Conservation (phyloP, 148 eudicot species). For the Chenopodium album region DNA sequence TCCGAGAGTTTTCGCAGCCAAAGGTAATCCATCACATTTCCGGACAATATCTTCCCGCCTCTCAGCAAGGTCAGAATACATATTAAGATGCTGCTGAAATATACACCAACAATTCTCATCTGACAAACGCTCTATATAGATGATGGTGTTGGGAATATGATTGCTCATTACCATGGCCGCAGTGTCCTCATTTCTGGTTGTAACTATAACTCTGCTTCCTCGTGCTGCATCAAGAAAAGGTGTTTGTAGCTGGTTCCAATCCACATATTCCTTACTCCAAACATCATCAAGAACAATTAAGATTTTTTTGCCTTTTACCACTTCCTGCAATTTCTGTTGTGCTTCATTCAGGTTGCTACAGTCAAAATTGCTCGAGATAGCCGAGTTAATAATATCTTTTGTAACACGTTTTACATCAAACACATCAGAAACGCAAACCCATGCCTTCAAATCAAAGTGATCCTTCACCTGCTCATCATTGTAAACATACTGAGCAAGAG, state of each 20-base stretch:
- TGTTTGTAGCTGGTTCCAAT: neutral
- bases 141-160: neutral
- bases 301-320: neutral
- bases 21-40: slow-evolving; percentile 7
- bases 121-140: neutral
- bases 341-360: neutral
- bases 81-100: neutral
- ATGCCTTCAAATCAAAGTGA: neutral
- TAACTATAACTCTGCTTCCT: neutral
- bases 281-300: slow-evolving; percentile 22
- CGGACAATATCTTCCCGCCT: neutral
- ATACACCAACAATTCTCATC: slow-evolving; percentile 7
- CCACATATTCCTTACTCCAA: slow-evolving; percentile 7
- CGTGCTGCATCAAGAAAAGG: neutral
- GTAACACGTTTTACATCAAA: slow-evolving; percentile 5
- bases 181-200: neutral
- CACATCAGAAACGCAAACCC: slow-evolving; percentile 5
- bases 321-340: neutral
- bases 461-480: neutral
- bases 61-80: neutral
- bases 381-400: slow-evolving; percentile 1
- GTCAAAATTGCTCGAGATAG: neutral
- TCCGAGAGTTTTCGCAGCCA: slow-evolving; percentile 19
- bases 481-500: slow-evolving; percentile 5
- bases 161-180: neutral